A percentile compares a stretch with the other conserved stretches of the same genome.
These are phyloP conservation scores for Dendrobium huoshanense DNA, from an alignment of 106 monocot genomes.

Conservation along the genomic window DNA sequence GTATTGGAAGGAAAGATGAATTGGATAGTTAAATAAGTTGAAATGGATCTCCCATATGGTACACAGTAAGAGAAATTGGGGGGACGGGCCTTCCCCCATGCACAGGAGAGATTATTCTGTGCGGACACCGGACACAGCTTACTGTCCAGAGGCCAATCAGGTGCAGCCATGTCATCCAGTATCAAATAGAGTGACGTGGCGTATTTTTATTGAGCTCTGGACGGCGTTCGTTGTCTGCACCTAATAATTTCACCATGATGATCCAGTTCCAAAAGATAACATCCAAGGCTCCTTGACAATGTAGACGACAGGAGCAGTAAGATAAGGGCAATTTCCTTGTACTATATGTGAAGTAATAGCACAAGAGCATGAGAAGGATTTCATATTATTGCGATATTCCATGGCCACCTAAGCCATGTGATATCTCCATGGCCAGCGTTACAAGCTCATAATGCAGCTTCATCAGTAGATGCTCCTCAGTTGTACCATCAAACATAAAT, in stretches of 20 bases:
- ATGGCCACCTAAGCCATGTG: constrained; percentile 1
- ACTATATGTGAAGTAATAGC: not conserved
- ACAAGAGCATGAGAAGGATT: not conserved
- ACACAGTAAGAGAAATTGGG: not conserved
- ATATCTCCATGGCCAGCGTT: not conserved
- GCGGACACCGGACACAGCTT: no score
- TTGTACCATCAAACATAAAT: not conserved
- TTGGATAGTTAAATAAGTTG: not conserved
- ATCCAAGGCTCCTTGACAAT: constrained; percentile 1
- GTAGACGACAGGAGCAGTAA: not conserved
- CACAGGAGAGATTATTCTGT: no score
- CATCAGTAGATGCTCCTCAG: not conserved
- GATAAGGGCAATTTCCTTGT: not conserved
- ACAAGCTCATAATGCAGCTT: not conserved
- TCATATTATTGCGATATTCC: not conserved
- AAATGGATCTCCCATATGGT: not conserved
- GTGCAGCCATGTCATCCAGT: no score
- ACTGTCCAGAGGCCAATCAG: no score
- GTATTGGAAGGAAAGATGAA: not conserved
- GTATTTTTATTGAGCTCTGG: no score
- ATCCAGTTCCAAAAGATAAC: not conserved
- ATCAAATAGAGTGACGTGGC: no score
- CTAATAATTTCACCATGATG: no score
- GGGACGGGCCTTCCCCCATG: not conserved
- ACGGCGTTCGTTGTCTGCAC: no score